Evolutionary conservation across 2,329 filamentous ascomycete genomes (phyloP).

Genomic region (Xenoacremonium recifei): DNA sequence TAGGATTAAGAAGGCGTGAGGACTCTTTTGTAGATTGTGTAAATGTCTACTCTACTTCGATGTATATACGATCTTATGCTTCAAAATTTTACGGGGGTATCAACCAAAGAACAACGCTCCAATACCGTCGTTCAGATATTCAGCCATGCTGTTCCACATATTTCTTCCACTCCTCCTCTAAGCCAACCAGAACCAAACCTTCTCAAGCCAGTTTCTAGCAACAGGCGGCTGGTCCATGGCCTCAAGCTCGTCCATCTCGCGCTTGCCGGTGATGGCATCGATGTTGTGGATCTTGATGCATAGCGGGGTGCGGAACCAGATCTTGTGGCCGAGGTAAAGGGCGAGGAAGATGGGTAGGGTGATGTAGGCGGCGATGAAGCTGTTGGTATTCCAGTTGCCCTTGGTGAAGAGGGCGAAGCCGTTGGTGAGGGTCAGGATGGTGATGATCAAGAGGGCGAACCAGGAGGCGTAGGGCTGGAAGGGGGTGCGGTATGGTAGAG

Average conservation of each 20-base stretch:
- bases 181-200: constrained; percentile 9
- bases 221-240: constrained; percentile 6
- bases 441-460: constrained; percentile 13
- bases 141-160: neutral
- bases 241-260: constrained; percentile 9
- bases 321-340: constrained; percentile 1
- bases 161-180: neutral
- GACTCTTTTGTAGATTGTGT: too few relatives aligned
- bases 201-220: constrained; percentile 5
- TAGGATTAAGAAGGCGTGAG: too few relatives aligned
- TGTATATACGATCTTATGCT: too few relatives aligned
- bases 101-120: too few relatives aligned
- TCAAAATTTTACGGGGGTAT: too few relatives aligned
- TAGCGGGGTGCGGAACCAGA: constrained; percentile 6
- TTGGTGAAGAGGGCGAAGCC: constrained; percentile 17
- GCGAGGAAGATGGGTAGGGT: constrained; percentile 10
- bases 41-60: too few relatives aligned
- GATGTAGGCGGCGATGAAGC: constrained; percentile 18
- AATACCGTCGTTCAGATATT: too few relatives aligned
- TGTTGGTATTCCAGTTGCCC: constrained; percentile 12
- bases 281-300: constrained; percentile 5
- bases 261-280: constrained; percentile 9
- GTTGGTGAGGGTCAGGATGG: constrained; percentile 16
- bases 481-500: constrained; percentile 49
- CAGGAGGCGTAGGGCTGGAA: constrained; percentile 61